Evolutionary conservation across 345 rosid species (phyloP), one percentile per base, ranked within the genome.

Genomic region (Salix suchowensis): DNA sequence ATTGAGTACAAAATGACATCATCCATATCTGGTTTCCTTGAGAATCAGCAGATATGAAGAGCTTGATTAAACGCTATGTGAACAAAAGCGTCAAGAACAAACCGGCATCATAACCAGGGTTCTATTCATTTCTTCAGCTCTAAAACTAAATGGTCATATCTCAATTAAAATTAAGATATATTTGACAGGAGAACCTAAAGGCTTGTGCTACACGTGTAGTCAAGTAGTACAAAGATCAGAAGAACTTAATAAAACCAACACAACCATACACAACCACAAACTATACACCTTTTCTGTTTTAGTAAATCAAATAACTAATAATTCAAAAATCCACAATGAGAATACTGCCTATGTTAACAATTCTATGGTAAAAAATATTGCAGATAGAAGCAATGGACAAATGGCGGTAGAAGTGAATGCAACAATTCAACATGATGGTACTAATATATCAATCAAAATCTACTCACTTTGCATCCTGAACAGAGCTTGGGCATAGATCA

Each of bases 401-500:
- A 19, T 9, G 70, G 16, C 24, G 16, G 39, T 69, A 26, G 67
- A 64, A 67, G 8, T 12, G n/a, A 32, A 39, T 18, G 54, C 15
- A 8, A 75, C 21, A 61, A 32, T 6, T 78, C 14, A 48, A 23
- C 46, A 74, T 14, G 52, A 14, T 46, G 14, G 15, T 4, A 46
- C 5, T 14, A 46, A 46, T 15, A 19, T 14, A 9, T 24, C 42
- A 75, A 65, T 61, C 26, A 18, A 74, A 48, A 18, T 65, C 58
- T 71, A 72, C 97, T 85, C 86, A 95, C 99, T 92, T 96, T 84
- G 99, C 96, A 70, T 87, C 94, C 81, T 88, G 98, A 82, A 96
- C 97, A 64, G 99, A 91, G 84, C 83, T 88, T 79, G 98, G 94
- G 88, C 99, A 96, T 72, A 96, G 92, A 83, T 92, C 99, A 73